Percentiles rank a stretch among this genome's conserved stretches.
Conservation (phyloP, 2,329 filamentous ascomycete genomes). For the Berkeleyomyces rouxiae region DNA sequence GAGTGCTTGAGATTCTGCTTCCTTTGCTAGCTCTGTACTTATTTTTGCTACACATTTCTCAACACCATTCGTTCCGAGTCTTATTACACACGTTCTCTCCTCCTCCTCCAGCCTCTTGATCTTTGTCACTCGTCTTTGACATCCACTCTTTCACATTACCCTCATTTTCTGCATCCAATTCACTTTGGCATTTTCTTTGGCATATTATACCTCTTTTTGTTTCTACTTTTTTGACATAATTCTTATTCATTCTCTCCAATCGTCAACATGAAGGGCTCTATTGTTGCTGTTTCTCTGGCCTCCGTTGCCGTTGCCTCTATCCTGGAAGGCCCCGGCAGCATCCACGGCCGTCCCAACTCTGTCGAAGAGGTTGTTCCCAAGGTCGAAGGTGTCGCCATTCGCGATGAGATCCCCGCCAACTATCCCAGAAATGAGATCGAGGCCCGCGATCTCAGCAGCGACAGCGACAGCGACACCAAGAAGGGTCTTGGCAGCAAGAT, state of each 20-base stretch:
- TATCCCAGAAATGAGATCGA: neutral
- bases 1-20: neutral
- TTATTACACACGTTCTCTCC: neutral
- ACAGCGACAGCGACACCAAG: neutral
- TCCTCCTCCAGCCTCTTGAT: neutral
- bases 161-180: slow-evolving; percentile 6
- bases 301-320: slow-evolving; percentile 10
- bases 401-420: neutral
- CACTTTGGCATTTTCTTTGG: neutral
- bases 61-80: slow-evolving; percentile 11
- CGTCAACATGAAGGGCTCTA: slow-evolving; percentile 13
- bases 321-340: slow-evolving; percentile 1
- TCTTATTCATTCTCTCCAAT: neutral
- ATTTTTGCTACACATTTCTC: neutral
- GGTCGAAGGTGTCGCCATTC: slow-evolving; percentile 1
- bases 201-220: slow-evolving; percentile 5
- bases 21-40: neutral
- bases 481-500: neutral
- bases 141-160: slow-evolving; percentile 7
- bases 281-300: slow-evolving; percentile 13
- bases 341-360: slow-evolving; percentile 1
- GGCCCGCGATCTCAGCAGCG: neutral
- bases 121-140: slow-evolving; percentile 2
- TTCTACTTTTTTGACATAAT: slow-evolving; percentile 4
- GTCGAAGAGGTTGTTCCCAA: neutral